Conservation (phyloP, 495 filamentous ascomycete species). For the Rhizodiscina lignyota region DNA sequence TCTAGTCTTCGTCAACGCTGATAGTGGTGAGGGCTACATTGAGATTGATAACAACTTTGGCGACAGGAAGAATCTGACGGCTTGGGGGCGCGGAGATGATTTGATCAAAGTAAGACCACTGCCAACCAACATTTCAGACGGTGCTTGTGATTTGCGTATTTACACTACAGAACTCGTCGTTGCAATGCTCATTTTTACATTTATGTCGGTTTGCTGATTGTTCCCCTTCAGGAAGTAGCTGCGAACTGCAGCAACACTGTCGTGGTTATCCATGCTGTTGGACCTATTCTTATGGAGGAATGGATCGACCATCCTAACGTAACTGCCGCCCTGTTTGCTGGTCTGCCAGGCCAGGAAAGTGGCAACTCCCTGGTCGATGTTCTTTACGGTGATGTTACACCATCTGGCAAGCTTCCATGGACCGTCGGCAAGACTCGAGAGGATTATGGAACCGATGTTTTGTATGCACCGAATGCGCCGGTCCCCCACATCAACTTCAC, state of each 20-base stretch:
- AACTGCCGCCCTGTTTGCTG: slow-evolving; percentile 14
- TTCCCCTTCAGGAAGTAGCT: slow-evolving; percentile 18
- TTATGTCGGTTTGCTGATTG: too few species aligned
- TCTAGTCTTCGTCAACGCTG: slow-evolving; percentile 49
- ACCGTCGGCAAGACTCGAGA: slow-evolving; percentile 12
- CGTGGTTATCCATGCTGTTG: slow-evolving; percentile 15
- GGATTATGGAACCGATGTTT: slow-evolving; percentile 12
- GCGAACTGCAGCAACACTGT: slow-evolving; percentile 16
- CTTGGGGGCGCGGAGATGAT: slow-evolving; percentile 25
- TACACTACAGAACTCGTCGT: too few species aligned
- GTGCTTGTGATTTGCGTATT: too few species aligned
- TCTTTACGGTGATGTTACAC: slow-evolving; percentile 10
- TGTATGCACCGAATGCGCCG: slow-evolving; percentile 4
- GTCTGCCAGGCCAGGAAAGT: slow-evolving; percentile 15
- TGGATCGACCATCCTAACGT: slow-evolving; percentile 13
- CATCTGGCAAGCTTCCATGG: slow-evolving; percentile 16
- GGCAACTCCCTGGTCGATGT: slow-evolving; percentile 16
- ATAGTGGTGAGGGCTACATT: slow-evolving; percentile 51
- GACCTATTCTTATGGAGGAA: slow-evolving; percentile 11
- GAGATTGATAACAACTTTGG: slow-evolving; percentile 41
- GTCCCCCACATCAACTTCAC: too few species aligned
- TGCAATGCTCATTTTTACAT: too few species aligned
- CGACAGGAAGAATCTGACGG: slow-evolving; percentile 35
- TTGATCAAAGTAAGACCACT: too few species aligned
- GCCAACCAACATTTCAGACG: too few species aligned